Base-by-base conservation (phyloP, 305 asterid genomes). In the Fraxinus greggii region DNA sequence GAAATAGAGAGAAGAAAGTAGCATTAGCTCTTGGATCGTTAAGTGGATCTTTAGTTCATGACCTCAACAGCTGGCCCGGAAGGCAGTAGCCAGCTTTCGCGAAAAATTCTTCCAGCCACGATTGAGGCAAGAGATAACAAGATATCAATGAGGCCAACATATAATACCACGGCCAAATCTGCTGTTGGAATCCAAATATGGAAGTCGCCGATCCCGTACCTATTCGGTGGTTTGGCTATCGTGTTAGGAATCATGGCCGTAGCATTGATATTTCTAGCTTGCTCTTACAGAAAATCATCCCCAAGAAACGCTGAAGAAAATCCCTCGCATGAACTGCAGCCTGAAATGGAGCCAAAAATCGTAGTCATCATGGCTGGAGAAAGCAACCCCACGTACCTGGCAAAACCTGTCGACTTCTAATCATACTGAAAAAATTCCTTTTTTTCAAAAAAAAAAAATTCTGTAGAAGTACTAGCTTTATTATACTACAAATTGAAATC, bases 321-420 rank as follows among this genome's bases (percentile, higher is more conserved):
- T 12, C 42, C 56, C 5, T 26, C 5, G 3, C 61, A 56, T n/a
- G 70, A 48, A 67, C 26, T 80, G 74, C 59, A 24, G 72, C 83
- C 79, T 59, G 84, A 81, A 59, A 74, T 24, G 84, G 80, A 74
- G 48, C 80, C 80, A 17, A 56, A 75, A 81, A 32, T 72, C 24
- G 76, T 81, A 38, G 84, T 81, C 26, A 81, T 81, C 28, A 81
- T 81, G 84, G 84, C 80, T 3, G 84, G 84, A 17, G 80, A 73
- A 40, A 40, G 51, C 51, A 40, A 40, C 51, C 51, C 51, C 51
- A 10, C 51, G 51, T 40, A 40, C 51, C 15, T 40, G 51, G 51
- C 51, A 40, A 40, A 40, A 40, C 51, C 51, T 40, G 51, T 17
- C 13, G 15, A 40, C 4, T 40, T 40, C 51, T 40, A 40, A 40